These are phyloP conservation scores for Cadophora sp. DNA, from an alignment of 2,329 filamentous ascomycete species.

Conservation along the genomic window DNA sequence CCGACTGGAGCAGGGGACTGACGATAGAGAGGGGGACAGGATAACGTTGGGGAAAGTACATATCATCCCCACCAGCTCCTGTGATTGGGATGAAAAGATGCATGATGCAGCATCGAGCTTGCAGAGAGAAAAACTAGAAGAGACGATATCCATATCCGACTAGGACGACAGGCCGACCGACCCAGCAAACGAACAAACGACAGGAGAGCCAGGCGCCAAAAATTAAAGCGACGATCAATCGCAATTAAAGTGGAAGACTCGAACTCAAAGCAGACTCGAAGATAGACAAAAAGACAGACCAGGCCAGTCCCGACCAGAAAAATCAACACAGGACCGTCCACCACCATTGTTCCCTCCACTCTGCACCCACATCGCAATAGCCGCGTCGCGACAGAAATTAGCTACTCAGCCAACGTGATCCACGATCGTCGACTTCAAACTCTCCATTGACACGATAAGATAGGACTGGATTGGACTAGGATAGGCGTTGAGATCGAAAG, in stretches of 20 bases:
- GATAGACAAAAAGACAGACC: neutral
- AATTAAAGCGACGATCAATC: neutral
- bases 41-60: conserved; percentile 7
- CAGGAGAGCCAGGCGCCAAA: neutral
- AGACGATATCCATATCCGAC: conserved; percentile 1
- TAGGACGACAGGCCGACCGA: neutral
- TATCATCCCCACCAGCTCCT: conserved; percentile 17
- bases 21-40: neutral
- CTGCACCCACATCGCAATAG: conserved; percentile 2
- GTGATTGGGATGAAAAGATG: neutral
- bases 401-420: conserved; percentile 1
- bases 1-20: conserved; percentile 12
- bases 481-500: neutral
- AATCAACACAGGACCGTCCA: neutral
- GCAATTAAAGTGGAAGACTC: neutral
- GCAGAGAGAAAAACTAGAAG: conserved; percentile 1
- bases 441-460: neutral
- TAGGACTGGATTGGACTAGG: neutral
- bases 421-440: conserved; percentile 16
- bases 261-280: neutral
- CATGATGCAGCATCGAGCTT: conserved; percentile 13
- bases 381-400: conserved; percentile 13
- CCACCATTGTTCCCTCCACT: neutral
- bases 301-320: no score
- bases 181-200: neutral